Evolutionary conservation across 1,139 yeast genomes (phyloP).

Genomic region (Protomyces arabidopsidicola): DNA sequence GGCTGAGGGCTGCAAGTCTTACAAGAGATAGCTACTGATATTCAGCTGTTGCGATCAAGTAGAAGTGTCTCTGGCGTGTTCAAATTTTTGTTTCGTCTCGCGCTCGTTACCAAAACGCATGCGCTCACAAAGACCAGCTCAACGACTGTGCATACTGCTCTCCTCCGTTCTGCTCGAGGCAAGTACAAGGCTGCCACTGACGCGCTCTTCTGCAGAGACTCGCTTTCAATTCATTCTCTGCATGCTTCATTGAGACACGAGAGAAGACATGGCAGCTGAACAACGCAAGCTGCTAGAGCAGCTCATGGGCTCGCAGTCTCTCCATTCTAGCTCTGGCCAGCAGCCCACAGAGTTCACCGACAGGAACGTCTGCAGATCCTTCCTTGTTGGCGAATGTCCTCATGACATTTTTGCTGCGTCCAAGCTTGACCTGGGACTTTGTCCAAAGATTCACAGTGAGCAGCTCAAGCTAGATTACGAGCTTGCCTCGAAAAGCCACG

Average conservation of each 20-base stretch:
- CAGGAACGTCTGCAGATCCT: constrained; percentile 70
- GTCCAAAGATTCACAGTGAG: constrained; percentile 73
- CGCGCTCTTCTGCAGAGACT: too few species aligned
- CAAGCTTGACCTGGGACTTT: constrained; percentile 75
- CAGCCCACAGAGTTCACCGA: constrained; percentile 48
- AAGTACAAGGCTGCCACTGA: too few species aligned
- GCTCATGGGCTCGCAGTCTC: constrained; percentile 64
- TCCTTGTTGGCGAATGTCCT: constrained; percentile 82
- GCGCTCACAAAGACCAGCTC: too few species aligned
- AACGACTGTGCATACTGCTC: too few species aligned
- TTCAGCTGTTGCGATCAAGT: background rate
- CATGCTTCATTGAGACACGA: too few species aligned
- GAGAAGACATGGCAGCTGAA: constrained; percentile 52
- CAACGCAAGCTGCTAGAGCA: constrained; percentile 74
- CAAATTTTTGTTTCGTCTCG: background rate
- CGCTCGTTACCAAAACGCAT: too few species aligned
- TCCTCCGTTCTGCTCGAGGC: too few species aligned
- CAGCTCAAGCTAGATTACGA: constrained; percentile 71
- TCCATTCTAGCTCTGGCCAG: constrained; percentile 40
- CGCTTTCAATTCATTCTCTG: too few species aligned
- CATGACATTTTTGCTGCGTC: constrained; percentile 79
- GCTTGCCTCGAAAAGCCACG: constrained; percentile 49
- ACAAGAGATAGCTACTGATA: background rate
- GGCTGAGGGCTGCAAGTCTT: background rate
- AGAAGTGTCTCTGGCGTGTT: background rate